Conservation (phyloP, 352 stramenopile species). For the Pythium aristosporum region DNA sequence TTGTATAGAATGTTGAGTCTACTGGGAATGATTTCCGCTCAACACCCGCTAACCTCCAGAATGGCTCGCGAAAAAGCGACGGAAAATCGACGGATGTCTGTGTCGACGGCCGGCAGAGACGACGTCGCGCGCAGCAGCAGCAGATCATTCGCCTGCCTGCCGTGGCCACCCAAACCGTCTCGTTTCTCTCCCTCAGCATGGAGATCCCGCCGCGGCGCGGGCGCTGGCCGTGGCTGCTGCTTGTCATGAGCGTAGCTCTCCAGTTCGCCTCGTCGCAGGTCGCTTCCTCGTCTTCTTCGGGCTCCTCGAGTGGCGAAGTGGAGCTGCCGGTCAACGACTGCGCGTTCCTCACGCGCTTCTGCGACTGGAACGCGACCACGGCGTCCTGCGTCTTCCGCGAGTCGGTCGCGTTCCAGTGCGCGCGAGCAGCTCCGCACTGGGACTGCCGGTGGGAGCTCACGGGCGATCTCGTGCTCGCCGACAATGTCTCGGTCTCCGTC, state of each 20-base stretch:
- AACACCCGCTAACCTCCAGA: slow-evolving; percentile 10
- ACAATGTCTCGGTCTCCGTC: slow-evolving; percentile 38
- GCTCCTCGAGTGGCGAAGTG: background rate
- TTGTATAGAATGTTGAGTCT: background rate
- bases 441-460: slow-evolving; percentile 64
- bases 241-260: background rate
- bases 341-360: slow-evolving; percentile 40
- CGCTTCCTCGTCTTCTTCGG: background rate
- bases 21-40: background rate
- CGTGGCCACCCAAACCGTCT: too few relatives aligned
- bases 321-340: slow-evolving; percentile 31
- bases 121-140: background rate
- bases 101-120: slow-evolving; percentile 2
- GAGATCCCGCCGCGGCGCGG: background rate
- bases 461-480: slow-evolving; percentile 47
- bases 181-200: too few relatives aligned
- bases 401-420: slow-evolving; percentile 47
- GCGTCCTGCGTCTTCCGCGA: slow-evolving; percentile 50
- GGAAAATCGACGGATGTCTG: background rate
- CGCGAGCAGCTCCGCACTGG: background rate
- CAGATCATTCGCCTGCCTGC: too few relatives aligned
- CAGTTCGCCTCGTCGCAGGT: background rate
- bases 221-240: background rate
- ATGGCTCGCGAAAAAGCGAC: slow-evolving; percentile 3
- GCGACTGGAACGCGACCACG: slow-evolving; percentile 45